These are phyloP conservation scores for Fusarium camptoceras DNA, from an alignment of 2,329 filamentous ascomycete genomes.

Conservation along the genomic window DNA sequence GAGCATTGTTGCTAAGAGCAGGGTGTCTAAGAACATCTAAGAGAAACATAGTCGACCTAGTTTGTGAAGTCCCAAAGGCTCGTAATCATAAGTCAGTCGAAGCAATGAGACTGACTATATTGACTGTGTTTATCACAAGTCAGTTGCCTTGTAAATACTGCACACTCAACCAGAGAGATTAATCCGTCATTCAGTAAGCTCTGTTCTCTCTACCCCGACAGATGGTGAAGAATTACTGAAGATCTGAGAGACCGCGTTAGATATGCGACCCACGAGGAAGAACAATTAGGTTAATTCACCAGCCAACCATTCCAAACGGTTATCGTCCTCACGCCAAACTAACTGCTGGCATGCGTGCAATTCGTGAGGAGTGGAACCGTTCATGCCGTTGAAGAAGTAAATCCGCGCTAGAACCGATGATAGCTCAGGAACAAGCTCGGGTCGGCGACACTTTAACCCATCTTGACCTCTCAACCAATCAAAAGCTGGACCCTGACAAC, in stretches of 20 bases:
- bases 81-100: background rate
- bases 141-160: no score
- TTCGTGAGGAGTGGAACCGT: conserved; percentile 4
- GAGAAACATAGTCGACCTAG: background rate
- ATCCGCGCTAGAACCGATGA: conserved; percentile 2
- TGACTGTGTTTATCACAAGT: no score
- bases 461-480: conserved; percentile 34
- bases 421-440: conserved; percentile 28
- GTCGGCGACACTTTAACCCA: conserved; percentile 46
- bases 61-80: background rate
- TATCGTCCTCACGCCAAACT: background rate
- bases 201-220: no score
- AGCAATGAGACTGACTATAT: no score
- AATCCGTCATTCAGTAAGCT: no score
- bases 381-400: background rate
- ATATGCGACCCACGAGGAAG: no score
- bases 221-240: no score
- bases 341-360: background rate
- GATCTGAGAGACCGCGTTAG: no score
- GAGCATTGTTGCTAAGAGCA: background rate
- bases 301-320: background rate
- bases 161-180: no score
- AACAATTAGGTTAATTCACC: background rate
- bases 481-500: conserved; percentile 39
- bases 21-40: no score